A percentile compares a stretch with the other conserved stretches of the same genome.
Conservation (phyloP, 78 protist species). For the Dictyostelium capitatum region DNA sequence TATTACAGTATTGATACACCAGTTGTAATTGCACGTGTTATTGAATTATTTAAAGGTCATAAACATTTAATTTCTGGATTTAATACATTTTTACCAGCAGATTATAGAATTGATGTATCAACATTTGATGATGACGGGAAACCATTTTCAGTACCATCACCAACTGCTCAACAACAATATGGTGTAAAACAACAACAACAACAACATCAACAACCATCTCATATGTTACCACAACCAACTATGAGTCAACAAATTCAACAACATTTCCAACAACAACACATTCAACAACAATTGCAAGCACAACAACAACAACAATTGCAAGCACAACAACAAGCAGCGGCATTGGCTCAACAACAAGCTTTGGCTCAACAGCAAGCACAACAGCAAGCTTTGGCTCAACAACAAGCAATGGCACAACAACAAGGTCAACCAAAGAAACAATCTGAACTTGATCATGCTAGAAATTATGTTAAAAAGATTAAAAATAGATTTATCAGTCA, state of each 20-base stretch:
- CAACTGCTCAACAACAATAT: slow-evolving; percentile 38
- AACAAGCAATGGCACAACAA: background rate
- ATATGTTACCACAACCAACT: background rate
- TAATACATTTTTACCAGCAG: slow-evolving; percentile 97
- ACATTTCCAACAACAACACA: slow-evolving; percentile 23
- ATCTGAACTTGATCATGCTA: slow-evolving; percentile 90
- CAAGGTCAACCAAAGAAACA: slow-evolving; percentile 40
- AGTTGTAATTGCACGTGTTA: slow-evolving; percentile 94
- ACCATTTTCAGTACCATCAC: slow-evolving; percentile 69
- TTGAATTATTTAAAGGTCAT: slow-evolving; percentile 91
- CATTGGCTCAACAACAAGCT: background rate
- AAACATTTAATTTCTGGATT: slow-evolving; percentile 92
- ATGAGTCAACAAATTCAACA: slow-evolving; percentile 19
- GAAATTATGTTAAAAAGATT: slow-evolving; percentile 92
- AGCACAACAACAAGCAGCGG: slow-evolving; percentile 24
- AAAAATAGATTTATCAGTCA: slow-evolving; percentile 89
- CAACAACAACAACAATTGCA: background rate
- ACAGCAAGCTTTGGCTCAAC: slow-evolving; percentile 10
- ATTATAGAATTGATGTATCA: slow-evolving; percentile 89
- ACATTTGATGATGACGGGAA: slow-evolving; percentile 29
- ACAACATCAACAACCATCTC: slow-evolving; percentile 5
- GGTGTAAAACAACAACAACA: slow-evolving; percentile 2
- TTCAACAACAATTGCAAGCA: background rate
- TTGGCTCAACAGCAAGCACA: background rate
- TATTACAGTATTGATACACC: slow-evolving; percentile 91